A percentile compares a stretch with the other conserved stretches of the same genome.
Evolutionary conservation across 495 filamentous ascomycete genomes (phyloP).

Genomic region (Penicillium coffeae): DNA sequence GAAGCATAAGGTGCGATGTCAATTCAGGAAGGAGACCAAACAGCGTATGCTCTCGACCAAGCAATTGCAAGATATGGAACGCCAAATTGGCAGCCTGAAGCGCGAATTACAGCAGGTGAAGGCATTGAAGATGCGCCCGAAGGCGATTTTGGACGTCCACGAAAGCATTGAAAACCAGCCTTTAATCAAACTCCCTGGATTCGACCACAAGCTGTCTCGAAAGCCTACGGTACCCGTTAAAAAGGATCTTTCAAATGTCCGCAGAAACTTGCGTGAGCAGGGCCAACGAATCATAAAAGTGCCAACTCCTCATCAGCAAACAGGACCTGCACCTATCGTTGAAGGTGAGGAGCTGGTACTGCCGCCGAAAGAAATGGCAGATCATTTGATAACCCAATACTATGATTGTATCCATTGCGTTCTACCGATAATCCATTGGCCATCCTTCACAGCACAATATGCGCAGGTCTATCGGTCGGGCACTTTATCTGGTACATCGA

Average conservation of each 20-base stretch:
- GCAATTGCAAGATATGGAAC: conserved; percentile 96
- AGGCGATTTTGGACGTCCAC: conserved; percentile 58
- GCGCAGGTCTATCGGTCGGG: conserved; percentile 71
- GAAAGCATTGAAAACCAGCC: conserved; percentile 50
- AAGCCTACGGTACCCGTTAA: conserved; percentile 54
- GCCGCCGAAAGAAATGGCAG: conserved; percentile 66
- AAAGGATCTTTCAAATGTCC: conserved; percentile 67
- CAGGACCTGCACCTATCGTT: conserved; percentile 47
- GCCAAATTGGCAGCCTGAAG: conserved; percentile 72
- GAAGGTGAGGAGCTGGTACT: conserved; percentile 58
- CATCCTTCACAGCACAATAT: conserved; percentile 70
- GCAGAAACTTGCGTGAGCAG: conserved; percentile 68
- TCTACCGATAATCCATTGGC: conserved; percentile 88
- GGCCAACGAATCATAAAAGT: conserved; percentile 78
- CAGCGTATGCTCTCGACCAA: conserved; percentile 98
- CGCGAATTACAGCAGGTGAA: conserved; percentile 70
- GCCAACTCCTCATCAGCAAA: conserved; percentile 65
- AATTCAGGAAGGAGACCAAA: conserved; percentile 99
- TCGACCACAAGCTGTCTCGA: conserved; percentile 59
- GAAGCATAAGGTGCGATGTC: conserved; percentile 90
- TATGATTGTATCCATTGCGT: conserved; percentile 71
- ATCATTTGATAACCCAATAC: conserved; percentile 73
- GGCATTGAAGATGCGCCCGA: conserved; percentile 41
- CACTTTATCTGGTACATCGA: conserved; percentile 58
- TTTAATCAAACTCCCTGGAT: conserved; percentile 66